Evolutionary conservation across 2,329 filamentous ascomycete genomes (phyloP).

Genomic region (Pestalotiopsis sp.): DNA sequence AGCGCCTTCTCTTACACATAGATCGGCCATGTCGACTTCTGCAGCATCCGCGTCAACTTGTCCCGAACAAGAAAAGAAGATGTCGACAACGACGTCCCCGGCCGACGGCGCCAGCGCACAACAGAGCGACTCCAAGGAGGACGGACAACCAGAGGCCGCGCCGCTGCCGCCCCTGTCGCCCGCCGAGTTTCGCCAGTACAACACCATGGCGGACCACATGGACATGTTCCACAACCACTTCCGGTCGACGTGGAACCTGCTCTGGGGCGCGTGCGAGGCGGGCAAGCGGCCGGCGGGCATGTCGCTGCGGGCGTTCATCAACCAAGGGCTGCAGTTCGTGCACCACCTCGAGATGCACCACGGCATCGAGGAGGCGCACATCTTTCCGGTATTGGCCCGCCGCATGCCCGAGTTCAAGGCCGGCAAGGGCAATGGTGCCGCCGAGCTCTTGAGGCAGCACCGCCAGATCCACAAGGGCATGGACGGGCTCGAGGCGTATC

Average conservation of each 20-base stretch:
- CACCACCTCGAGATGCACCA: conserved; percentile 76
- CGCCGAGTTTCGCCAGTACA: conserved; percentile 69
- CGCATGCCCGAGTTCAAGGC: conserved; percentile 77
- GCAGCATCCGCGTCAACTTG: not conserved
- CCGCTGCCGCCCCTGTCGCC: conserved; percentile 64
- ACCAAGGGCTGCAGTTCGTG: conserved; percentile 69
- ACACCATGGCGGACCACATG: conserved; percentile 75
- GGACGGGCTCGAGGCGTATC: conserved; percentile 66
- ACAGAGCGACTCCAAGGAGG: not conserved
- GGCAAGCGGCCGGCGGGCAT: conserved; percentile 63
- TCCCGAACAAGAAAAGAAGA: not conserved
- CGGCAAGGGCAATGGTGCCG: conserved; percentile 37
- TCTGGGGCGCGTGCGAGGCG: conserved; percentile 66
- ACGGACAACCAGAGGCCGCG: conserved; percentile 23
- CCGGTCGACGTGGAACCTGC: conserved; percentile 69
- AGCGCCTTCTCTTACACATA: not conserved
- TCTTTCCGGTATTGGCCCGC: conserved; percentile 77
- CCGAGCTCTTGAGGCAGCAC: conserved; percentile 74
- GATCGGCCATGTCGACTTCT: conserved; percentile 11
- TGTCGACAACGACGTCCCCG: not conserved
- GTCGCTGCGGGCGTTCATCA: conserved; percentile 69
- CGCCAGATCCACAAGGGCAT: conserved; percentile 76
- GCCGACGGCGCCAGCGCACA: not conserved
- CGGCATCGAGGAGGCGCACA: conserved; percentile 76
- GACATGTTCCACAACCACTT: conserved; percentile 79